phyloP scores from a whole-genome alignment of 1,139 yeast genomes.

The Saccharomyces hybrid region DNA sequence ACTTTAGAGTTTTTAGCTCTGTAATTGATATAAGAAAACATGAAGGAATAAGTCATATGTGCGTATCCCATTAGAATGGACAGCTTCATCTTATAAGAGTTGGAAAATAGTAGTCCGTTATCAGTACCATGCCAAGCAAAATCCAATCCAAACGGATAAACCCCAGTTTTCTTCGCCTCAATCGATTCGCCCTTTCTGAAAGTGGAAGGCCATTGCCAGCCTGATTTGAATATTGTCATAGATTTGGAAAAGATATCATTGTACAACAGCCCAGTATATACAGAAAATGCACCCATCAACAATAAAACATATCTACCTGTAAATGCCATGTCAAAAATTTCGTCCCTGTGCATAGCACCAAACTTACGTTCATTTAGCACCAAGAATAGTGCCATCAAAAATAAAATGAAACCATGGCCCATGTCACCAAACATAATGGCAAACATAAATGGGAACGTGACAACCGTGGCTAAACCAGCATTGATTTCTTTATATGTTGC shows the following conservation, averaged over 20 bases:
- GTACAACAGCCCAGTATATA: conserved; percentile 71
- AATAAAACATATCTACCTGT: conserved; percentile 67
- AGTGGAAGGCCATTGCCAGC: conserved; percentile 67
- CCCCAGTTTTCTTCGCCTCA: conserved; percentile 49
- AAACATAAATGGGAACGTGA: conserved; percentile 80
- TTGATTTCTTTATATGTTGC: conserved; percentile 73
- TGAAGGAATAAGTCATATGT: conserved; percentile 70
- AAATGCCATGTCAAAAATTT: conserved; percentile 76
- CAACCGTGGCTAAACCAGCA: conserved; percentile 72
- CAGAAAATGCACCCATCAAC: conserved; percentile 70
- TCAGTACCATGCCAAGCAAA: conserved; percentile 81
- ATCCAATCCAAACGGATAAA: conserved; percentile 63
- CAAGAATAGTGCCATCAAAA: conserved; percentile 50
- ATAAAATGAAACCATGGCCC: conserved; percentile 68
- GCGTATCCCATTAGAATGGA: conserved; percentile 73
- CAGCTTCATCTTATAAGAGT: conserved; percentile 76
- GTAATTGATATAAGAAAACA: conserved; percentile 63
- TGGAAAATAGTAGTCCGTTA: conserved; percentile 62
- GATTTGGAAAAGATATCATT: conserved; percentile 73
- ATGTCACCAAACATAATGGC: conserved; percentile 85
- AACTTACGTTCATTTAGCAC: conserved; percentile 57
- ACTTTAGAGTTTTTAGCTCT: conserved; percentile 49
- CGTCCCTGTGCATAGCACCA: conserved; percentile 59
- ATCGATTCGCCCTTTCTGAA: conserved; percentile 54
- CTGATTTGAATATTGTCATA: conserved; percentile 63